Evolutionary conservation across 768 basidiomycete genomes (phyloP).

Genomic region (Phlebiopsis gigantea): DNA sequence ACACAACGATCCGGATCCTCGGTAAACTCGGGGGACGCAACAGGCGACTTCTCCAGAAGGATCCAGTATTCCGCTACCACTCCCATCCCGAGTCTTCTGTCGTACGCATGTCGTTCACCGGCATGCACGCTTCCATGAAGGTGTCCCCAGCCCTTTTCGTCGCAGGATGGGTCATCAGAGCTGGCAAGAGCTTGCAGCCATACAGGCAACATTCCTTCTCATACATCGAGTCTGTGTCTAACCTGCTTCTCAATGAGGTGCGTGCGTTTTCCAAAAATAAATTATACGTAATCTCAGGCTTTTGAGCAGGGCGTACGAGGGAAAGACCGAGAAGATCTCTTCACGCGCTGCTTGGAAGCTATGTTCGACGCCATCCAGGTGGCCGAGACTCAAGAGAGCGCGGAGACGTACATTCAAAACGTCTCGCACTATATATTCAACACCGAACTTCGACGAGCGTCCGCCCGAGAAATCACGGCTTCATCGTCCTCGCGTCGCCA

Average conservation of each 20-base stretch:
- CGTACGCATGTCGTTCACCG: conserved; percentile 69
- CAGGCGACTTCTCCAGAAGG: conserved; percentile 76
- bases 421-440: conserved; percentile 70
- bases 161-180: conserved; percentile 54
- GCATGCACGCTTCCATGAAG: conserved; percentile 56
- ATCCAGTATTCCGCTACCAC: conserved; percentile 69
- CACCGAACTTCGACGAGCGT: conserved; percentile 60
- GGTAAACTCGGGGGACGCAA: conserved; percentile 97
- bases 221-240: conserved; percentile 65
- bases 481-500: conserved; percentile 33
- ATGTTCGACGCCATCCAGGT: conserved; percentile 72
- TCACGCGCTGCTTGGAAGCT: conserved; percentile 66
- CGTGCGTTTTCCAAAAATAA: background rate
- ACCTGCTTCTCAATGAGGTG: conserved; percentile 76
- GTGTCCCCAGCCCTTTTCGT: conserved; percentile 61
- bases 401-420: conserved; percentile 63
- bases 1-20: conserved; percentile 92
- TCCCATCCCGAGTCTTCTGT: conserved; percentile 67
- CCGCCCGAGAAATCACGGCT: conserved; percentile 45
- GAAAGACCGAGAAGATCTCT: conserved; percentile 70
- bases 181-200: conserved; percentile 21
- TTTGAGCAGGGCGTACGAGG: conserved; percentile 58
- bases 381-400: conserved; percentile 62
- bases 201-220: conserved; percentile 60
- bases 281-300: background rate